These are phyloP conservation scores for Dispira simplex DNA, from an alignment of 192 early-diverging fungal genomes.

Conservation along the genomic window DNA sequence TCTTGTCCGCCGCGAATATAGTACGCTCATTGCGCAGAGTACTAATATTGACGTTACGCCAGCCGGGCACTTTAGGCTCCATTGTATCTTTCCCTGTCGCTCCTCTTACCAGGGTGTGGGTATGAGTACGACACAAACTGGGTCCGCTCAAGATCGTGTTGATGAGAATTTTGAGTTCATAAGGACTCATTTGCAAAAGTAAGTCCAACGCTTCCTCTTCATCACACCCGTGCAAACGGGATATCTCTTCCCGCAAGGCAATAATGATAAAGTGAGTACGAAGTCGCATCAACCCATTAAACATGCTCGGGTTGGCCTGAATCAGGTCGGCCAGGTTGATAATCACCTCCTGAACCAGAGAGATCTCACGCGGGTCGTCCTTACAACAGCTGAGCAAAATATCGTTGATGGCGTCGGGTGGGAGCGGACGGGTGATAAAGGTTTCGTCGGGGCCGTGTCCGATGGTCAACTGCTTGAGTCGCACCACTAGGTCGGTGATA, in stretches of 20 bases:
- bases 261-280: constrained; percentile 72
- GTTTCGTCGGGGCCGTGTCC: constrained; percentile 50
- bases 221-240: constrained; percentile 48
- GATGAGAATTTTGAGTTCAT: constrained; percentile 58
- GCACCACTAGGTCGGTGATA: constrained; percentile 62
- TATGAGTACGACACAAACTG: constrained; percentile 17
- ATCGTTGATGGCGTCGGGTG: constrained; percentile 45
- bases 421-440: constrained; percentile 49
- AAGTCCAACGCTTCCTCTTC: constrained; percentile 68
- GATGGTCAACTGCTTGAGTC: constrained; percentile 59
- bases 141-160: constrained; percentile 54
- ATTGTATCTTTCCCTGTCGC: not conserved
- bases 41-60: constrained; percentile 10
- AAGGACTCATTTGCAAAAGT: constrained; percentile 60
- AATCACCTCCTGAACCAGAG: constrained; percentile 70
- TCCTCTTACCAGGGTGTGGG: not conserved
- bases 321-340: constrained; percentile 65
- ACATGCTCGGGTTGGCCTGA: constrained; percentile 42
- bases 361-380: constrained; percentile 69
- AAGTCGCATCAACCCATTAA: constrained; percentile 70
- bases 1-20: not conserved
- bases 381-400: constrained; percentile 44
- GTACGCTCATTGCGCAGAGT: constrained; percentile 18
- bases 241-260: constrained; percentile 76
- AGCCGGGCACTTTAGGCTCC: not conserved